These are phyloP conservation scores for Tulasnella sp. DNA, from an alignment of 768 basidiomycete genomes.

Conservation along the genomic window DNA sequence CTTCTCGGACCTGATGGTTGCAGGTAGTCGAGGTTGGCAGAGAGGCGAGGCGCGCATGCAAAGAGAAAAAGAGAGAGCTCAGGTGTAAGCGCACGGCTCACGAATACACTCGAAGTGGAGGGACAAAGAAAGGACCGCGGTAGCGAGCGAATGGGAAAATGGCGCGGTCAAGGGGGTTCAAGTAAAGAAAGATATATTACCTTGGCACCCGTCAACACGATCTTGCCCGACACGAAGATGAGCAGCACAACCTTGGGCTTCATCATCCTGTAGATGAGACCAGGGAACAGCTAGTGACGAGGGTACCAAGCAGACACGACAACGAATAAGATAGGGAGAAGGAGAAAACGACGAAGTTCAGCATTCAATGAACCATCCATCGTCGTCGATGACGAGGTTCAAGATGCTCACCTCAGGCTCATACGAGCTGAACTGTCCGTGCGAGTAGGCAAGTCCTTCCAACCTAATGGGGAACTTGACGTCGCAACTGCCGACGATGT, in stretches of 20 bases:
- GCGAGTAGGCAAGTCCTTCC: conserved; percentile 93
- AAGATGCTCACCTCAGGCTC: conserved; percentile 75
- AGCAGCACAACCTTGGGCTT: conserved; percentile 98
- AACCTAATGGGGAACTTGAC: conserved; percentile 98
- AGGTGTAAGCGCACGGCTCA: conserved; percentile 2
- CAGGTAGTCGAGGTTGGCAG: conserved; percentile 18
- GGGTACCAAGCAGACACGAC: neutral
- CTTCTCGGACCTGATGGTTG: conserved; percentile 79
- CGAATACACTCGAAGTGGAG: conserved; percentile 20
- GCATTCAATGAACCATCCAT: neutral
- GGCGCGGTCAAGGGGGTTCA: neutral
- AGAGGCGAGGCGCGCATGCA: conserved; percentile 35
- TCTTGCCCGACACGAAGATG: conserved; percentile 99
- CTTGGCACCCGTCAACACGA: conserved; percentile 98
- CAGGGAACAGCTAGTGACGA: conserved; percentile 75
- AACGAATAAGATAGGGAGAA: neutral
- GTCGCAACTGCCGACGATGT: conserved; percentile 96
- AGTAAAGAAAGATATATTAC: conserved; percentile 35
- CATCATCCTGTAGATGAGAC: conserved; percentile 98
- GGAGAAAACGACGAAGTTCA: neutral
- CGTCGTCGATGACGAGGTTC: neutral
- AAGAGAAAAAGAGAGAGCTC: neutral
- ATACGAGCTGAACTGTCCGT: conserved; percentile 96
- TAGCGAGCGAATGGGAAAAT: neutral
- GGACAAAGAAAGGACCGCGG: conserved; percentile 5